phyloP scores from a whole-genome alignment of 2,329 filamentous ascomycete genomes.

The Penicillium hesseltinei region DNA sequence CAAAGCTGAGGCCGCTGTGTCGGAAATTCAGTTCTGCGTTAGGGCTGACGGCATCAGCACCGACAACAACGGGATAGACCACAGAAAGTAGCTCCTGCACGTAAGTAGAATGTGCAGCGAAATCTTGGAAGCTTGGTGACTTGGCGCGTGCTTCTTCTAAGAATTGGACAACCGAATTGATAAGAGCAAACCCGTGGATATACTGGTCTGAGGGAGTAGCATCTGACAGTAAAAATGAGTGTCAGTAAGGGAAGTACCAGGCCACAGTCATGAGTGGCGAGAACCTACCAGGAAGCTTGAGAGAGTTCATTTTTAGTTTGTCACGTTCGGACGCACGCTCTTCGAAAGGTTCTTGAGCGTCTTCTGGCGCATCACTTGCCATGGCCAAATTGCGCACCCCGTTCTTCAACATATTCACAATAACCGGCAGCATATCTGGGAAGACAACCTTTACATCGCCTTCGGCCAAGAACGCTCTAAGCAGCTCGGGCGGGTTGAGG shows the following conservation, averaged over 20 bases:
- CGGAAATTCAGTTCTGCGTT: slow-evolving; percentile 84
- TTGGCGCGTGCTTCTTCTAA: slow-evolving; percentile 74
- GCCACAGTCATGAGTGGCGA: not conserved
- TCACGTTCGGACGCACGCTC: slow-evolving; percentile 2
- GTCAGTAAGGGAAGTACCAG: not conserved
- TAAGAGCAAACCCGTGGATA: slow-evolving; percentile 47
- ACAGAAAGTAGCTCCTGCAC: slow-evolving; percentile 74
- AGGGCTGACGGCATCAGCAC: slow-evolving; percentile 76
- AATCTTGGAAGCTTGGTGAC: slow-evolving; percentile 77
- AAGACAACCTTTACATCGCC: slow-evolving; percentile 66
- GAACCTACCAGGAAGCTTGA: slow-evolving; percentile 15
- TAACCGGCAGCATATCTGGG: slow-evolving; percentile 74
- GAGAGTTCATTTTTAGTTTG: slow-evolving; percentile 14
- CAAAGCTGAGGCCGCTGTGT: slow-evolving; percentile 77
- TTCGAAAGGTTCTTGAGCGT: slow-evolving; percentile 3
- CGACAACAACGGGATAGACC: slow-evolving; percentile 84
- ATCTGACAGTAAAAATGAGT: slow-evolving; percentile 1
- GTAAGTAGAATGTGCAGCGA: slow-evolving; percentile 76
- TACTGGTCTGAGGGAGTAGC: slow-evolving; percentile 3
- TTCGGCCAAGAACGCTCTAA: slow-evolving; percentile 64
- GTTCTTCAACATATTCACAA: slow-evolving; percentile 82
- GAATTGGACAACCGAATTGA: slow-evolving; percentile 77
- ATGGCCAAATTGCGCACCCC: slow-evolving; percentile 67
- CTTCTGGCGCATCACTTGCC: slow-evolving; percentile 54
- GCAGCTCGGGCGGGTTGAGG: slow-evolving; percentile 71